A percentile compares a stretch with the other conserved stretches of the same genome.
Conservation (phyloP, 345 rosid species). For the Rhizophora apiculata region DNA sequence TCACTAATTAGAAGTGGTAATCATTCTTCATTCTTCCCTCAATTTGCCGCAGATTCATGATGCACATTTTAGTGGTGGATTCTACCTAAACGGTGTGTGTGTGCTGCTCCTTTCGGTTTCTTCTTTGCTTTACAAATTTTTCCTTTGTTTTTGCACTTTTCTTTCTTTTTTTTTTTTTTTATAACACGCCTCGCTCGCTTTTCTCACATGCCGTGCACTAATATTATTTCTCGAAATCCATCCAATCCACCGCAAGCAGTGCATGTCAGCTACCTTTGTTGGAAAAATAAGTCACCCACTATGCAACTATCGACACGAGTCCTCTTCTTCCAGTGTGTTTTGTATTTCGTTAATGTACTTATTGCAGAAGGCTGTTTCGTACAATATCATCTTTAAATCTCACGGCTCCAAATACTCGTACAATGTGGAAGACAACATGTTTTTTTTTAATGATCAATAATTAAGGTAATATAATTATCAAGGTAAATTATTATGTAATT, state of each 20-base stretch:
- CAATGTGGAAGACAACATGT: no score
- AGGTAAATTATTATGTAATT: no score
- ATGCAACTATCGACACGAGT: not conserved
- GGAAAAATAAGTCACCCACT: slow-evolving; percentile 15
- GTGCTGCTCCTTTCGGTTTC: slow-evolving; percentile 8
- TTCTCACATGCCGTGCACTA: slow-evolving; percentile 48
- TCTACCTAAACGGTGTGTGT: slow-evolving; percentile 10
- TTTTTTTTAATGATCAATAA: no score
- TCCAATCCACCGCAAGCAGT: slow-evolving; percentile 19
- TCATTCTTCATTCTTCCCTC: slow-evolving; percentile 1
- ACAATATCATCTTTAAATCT: no score
- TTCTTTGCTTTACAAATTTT: slow-evolving; percentile 22
- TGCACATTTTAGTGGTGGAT: slow-evolving; percentile 24
- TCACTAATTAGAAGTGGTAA: no score
- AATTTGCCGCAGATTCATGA: slow-evolving; percentile 15
- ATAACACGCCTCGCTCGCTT: slow-evolving; percentile 21
- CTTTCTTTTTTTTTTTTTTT: slow-evolving; percentile 1
- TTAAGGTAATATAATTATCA: no score
- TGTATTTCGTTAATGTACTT: no score
- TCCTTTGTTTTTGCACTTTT: slow-evolving; percentile 16
- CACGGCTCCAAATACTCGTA: no score
- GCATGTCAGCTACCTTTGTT: slow-evolving; percentile 31
- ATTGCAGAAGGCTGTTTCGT: no score
- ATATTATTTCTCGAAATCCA: slow-evolving; percentile 21
- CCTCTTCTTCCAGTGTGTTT: not conserved